Base-by-base conservation (phyloP, 2,329 filamentous ascomycete genomes). In the Chrysoporthe cubensis region DNA sequence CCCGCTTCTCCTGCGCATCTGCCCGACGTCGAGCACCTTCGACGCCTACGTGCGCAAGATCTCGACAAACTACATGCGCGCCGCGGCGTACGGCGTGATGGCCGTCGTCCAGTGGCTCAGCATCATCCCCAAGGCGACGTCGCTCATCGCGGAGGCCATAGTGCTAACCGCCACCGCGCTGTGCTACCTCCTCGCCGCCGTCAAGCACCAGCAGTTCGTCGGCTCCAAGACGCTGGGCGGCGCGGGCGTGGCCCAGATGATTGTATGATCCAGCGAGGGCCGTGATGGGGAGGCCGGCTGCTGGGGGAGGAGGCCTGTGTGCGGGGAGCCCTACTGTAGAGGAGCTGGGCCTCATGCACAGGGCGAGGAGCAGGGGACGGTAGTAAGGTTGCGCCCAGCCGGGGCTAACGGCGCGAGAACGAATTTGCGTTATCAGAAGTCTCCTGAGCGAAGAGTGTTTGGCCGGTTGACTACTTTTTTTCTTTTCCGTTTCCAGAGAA, bases 11-110 rank as follows among this genome's bases (percentile, higher is more conserved):
- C 90, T 99, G 70, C 92, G 96, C 81, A 97, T 99, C 83, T 99
- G 96, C 84, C 96, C 96, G 68, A 99, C 96, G 6, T 98, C 95
- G 16, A 81, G 90, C 71, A 89, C 87, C 72, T 99, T 99, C 82
- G 96, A 99, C 79, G 84, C 82, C 72, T 90, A 94, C 78, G 95
- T 99, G 80, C 94, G 95, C 80, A 90, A 88, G 76, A 92, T 99
- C 84, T 93, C 93, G 71, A 97, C 94, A 69, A 98, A 97, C 84
- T 98, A 94, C 84, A 96, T 96, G 90, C 94, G 96, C 80, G 95
- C 95, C 26, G 91, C 84, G 67, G 91, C 97, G 77, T 99, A 99
- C 81, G 81, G 82, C 67, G 81, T 88, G 77, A 95, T 98, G 91
- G 91, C 88, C 74, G 76, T 90, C 62, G 79, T 97, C 58, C 94